Conservation (phyloP, 805 yeast species). For the Candida nitratophila region DNA sequence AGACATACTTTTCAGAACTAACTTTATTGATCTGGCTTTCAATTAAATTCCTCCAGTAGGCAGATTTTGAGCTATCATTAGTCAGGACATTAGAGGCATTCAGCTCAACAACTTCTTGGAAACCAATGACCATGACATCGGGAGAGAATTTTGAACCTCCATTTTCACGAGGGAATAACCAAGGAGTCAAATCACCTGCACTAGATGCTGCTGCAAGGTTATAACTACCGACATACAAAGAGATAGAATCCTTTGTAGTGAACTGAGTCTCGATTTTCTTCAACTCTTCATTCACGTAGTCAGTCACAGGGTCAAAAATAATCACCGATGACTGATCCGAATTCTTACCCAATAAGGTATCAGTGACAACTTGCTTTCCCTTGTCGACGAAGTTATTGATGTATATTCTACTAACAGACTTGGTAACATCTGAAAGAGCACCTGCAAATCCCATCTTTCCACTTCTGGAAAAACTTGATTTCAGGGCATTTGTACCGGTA, state of each 20-base stretch:
- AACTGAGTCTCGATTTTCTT: conserved; percentile 41
- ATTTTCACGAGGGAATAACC: conserved; percentile 75
- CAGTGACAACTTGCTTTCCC: conserved; percentile 84
- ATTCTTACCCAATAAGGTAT: conserved; percentile 73
- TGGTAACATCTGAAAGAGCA: conserved; percentile 94
- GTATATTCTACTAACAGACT: conserved; percentile 90
- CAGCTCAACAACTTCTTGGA: conserved; percentile 90
- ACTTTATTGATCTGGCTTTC: conserved; percentile 48
- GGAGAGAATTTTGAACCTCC: conserved; percentile 46
- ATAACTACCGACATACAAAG: conserved; percentile 75
- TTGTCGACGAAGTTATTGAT: conserved; percentile 94
- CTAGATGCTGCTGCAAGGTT: conserved; percentile 72
- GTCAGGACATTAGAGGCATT: conserved; percentile 86
- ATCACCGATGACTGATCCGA: conserved; percentile 64
- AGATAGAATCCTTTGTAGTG: conserved; percentile 52
- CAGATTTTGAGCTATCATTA: conserved; percentile 73
- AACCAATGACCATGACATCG: conserved; percentile 81
- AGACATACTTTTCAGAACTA: conserved; percentile 35
- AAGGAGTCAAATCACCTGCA: conserved; percentile 53
- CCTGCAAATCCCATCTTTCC: conserved; percentile 98
- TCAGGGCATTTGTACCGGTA: conserved; percentile 96
- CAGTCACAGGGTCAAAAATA: conserved; percentile 83
- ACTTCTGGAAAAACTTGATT: conserved; percentile 87
- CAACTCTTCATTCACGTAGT: conserved; percentile 66
- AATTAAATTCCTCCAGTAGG: conserved; percentile 72